phyloP scores from a whole-genome alignment of 1,139 yeast genomes.

The Geotrichum restrictum region DNA sequence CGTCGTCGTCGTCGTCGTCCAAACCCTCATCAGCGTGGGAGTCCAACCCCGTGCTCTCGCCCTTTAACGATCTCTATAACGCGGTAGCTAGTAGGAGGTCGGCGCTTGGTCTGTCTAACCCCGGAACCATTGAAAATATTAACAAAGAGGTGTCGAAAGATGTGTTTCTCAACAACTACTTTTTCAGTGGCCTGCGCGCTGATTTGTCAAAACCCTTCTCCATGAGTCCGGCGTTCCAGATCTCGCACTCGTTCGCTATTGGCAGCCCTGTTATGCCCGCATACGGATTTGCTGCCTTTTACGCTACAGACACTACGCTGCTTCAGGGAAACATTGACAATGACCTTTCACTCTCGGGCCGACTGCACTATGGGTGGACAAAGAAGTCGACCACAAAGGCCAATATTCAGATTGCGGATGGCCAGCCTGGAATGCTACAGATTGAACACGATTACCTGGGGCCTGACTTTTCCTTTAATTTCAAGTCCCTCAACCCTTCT shows the following conservation, averaged over 20 bases:
- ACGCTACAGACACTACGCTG: slow-evolving; percentile 80
- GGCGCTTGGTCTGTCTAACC: slow-evolving; percentile 78
- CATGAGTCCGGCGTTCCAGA: slow-evolving; percentile 93
- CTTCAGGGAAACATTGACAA: slow-evolving; percentile 90
- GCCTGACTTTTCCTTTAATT: slow-evolving; percentile 77
- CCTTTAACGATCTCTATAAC: slow-evolving; percentile 69
- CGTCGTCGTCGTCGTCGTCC: slow-evolving; percentile 21
- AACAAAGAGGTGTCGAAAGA: slow-evolving; percentile 91
- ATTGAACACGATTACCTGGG: slow-evolving; percentile 95
- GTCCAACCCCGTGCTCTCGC: slow-evolving; percentile 79
- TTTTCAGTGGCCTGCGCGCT: slow-evolving; percentile 94
- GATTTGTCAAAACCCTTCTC: slow-evolving; percentile 90
- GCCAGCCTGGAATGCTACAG: slow-evolving; percentile 92
- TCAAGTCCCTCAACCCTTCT: slow-evolving; percentile 88
- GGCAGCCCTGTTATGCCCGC: slow-evolving; percentile 88
- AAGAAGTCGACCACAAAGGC: slow-evolving; percentile 74
- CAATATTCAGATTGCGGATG: slow-evolving; percentile 81
- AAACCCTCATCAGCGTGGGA: slow-evolving; percentile 58
- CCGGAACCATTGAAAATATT: slow-evolving; percentile 92
- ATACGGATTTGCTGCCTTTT: slow-evolving; percentile 86
- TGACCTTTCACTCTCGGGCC: slow-evolving; percentile 80
- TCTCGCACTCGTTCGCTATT: slow-evolving; percentile 86
- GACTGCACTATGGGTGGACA: slow-evolving; percentile 91
- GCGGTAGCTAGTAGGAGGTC: slow-evolving; percentile 73
- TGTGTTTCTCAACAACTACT: slow-evolving; percentile 83